A percentile compares a stretch with the other conserved stretches of the same genome.
Conservation (phyloP, 2,329 filamentous ascomycete species). For the Colletotrichum sp. region DNA sequence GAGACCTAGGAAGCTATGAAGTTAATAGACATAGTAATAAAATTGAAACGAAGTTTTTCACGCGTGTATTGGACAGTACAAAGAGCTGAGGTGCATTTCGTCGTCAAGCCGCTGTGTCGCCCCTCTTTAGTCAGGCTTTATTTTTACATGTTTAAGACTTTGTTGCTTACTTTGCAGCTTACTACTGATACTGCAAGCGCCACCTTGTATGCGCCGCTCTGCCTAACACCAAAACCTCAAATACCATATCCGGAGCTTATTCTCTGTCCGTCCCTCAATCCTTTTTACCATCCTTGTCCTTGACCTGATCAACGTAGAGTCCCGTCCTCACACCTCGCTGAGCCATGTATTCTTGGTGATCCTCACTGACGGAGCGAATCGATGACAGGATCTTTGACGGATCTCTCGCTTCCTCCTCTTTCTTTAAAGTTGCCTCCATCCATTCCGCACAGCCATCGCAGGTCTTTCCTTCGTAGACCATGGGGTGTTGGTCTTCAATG, state of each 20-base stretch:
- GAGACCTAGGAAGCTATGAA: neutral
- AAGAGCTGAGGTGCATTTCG: neutral
- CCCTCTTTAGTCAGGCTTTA: too few relatives aligned
- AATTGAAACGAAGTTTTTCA: neutral
- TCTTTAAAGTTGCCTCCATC: neutral
- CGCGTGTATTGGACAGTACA: neutral
- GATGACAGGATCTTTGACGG: neutral
- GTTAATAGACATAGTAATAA: neutral
- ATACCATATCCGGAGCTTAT: too few relatives aligned
- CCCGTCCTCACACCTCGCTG: neutral
- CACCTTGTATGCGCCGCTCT: neutral
- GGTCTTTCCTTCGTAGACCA: neutral
- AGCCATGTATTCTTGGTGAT: neutral
- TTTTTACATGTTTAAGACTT: too few relatives aligned
- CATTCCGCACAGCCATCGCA: neutral
- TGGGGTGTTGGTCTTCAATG: rapidly evolving
- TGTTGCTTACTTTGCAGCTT: too few relatives aligned
- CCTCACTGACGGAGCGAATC: neutral
- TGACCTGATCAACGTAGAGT: neutral
- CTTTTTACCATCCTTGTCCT: too few relatives aligned
- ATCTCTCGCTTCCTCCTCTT: neutral
- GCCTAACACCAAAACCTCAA: neutral
- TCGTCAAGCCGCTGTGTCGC: too few relatives aligned
- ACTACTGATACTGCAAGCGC: neutral
- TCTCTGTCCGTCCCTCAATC: too few relatives aligned